Evolutionary conservation across 257 asterid genomes (phyloP), one percentile per base, ranked within the genome.

Genomic region (Solanum arcanum): DNA sequence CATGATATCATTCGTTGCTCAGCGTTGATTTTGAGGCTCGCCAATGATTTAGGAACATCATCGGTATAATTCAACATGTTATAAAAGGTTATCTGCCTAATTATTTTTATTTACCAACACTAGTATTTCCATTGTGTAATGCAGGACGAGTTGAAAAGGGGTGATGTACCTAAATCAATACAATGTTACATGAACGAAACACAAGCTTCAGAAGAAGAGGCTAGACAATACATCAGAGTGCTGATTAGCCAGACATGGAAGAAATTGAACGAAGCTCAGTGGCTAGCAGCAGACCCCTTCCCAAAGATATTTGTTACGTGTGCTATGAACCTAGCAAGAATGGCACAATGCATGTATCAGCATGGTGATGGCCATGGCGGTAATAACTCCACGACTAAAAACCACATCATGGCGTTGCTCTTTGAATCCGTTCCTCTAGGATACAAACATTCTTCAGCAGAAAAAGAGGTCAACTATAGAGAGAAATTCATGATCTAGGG

Each of bases 341-440:
- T 90, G 91, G 92, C 95, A 11, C 92, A 90, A 13, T 90, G 88
- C 46, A 87, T 94, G 86, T 93, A 94, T 72, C 90, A 92, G 41
- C 42, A 91, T 59, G 98, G 94, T 83, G 98, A 93, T 88, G 96
- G 95, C 1, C 90, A 88, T 69, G 96, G 97, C 2, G 35, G 27
- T 56, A 91, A 90, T 27, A 84, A 86, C 85, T 77, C 86, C 11
- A 25, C 75, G 7, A 90, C 81, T 7, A 89, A 66, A 46, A 69
- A 88, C 3, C 90, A 78, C 7, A 90, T 93, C 29, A 39, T 39
- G 1, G 80, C 78, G 4, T 41, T 91, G 68, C 81, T 94, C 13
- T 90, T 93, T 29, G 66, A 90, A n/a, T 91, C 94, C 15, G 85
- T 92, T 87, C 87, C 41, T 80, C 49, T 52, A 60, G 86, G 11